Conservation (phyloP, 805 yeast species). For the Nakazawaea siamensis region DNA sequence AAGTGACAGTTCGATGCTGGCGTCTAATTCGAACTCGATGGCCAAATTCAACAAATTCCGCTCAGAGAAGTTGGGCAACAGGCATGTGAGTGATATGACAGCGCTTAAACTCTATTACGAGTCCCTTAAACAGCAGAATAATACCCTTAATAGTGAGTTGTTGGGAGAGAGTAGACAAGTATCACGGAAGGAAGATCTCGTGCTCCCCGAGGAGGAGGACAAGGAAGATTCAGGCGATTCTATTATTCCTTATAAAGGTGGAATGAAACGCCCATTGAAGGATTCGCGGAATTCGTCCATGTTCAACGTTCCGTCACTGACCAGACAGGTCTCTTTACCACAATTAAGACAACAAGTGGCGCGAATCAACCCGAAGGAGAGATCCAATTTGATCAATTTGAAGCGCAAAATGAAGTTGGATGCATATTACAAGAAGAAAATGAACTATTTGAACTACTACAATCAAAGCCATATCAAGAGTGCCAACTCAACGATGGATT, state of each 20-base stretch:
- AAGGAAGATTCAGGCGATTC: slow-evolving; percentile 2
- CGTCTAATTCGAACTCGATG: slow-evolving; percentile 1
- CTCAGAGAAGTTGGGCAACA: slow-evolving; percentile 5
- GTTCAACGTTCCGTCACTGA: slow-evolving; percentile 1
- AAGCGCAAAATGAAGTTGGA: slow-evolving; percentile 10
- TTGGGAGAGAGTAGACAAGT: slow-evolving; percentile 2
- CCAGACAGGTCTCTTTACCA: slow-evolving; percentile 3
- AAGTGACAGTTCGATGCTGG: no score
- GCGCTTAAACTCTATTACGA: slow-evolving; percentile 6
- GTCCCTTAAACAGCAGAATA: slow-evolving; percentile 7
- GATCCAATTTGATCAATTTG: slow-evolving; percentile 9
- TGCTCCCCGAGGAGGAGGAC: neutral
- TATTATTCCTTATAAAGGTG: neutral
- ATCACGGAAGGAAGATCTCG: neutral
- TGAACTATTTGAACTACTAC: slow-evolving; percentile 10
- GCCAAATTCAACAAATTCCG: slow-evolving; percentile 7
- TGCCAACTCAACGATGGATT: slow-evolving; percentile 1
- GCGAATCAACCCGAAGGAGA: slow-evolving; percentile 7
- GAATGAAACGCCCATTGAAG: slow-evolving; percentile 6
- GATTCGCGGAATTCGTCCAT: slow-evolving; percentile 8
- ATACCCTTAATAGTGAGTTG: slow-evolving; percentile 1
- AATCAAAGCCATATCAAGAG: slow-evolving; percentile 1
- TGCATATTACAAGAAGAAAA: slow-evolving; percentile 8
- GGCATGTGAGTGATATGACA: slow-evolving; percentile 8
- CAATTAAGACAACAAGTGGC: slow-evolving; percentile 6